Evolutionary conservation across 2,329 filamentous ascomycete genomes (phyloP).

Genomic region (Botrytis squamosa): DNA sequence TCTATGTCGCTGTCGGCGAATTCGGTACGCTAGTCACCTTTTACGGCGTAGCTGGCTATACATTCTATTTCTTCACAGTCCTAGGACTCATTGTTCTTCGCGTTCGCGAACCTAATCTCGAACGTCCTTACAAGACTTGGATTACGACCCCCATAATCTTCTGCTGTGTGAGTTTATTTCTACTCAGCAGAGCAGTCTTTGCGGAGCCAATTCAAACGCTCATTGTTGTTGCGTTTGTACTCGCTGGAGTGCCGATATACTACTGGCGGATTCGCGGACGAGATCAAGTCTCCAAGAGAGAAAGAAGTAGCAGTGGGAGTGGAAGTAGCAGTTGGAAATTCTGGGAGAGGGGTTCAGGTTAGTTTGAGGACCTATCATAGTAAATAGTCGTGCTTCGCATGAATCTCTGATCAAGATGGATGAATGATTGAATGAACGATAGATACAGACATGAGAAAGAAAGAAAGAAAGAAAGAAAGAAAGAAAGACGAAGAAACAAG

Average conservation of each 20-base stretch:
- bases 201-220: slow-evolving; percentile 88
- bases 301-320: slow-evolving; percentile 42
- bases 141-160: slow-evolving; percentile 97
- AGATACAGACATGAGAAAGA: neutral
- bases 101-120: slow-evolving; percentile 81
- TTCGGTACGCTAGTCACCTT: slow-evolving; percentile 93
- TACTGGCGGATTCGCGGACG: slow-evolving; percentile 77
- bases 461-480: neutral
- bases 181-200: slow-evolving; percentile 85
- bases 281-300: slow-evolving; percentile 50
- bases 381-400: neutral
- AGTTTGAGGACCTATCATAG: neutral
- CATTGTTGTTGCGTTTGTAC: slow-evolving; percentile 80
- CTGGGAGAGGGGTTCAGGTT: slow-evolving; percentile 45
- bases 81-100: slow-evolving; percentile 88
- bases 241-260: slow-evolving; percentile 81
- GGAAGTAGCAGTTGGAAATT: slow-evolving; percentile 57
- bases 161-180: slow-evolving; percentile 93
- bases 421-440: neutral
- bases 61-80: slow-evolving; percentile 95
- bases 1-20: slow-evolving; percentile 83
- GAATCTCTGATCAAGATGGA: neutral
- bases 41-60: slow-evolving; percentile 95
- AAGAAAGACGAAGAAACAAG: neutral
- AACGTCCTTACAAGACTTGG: slow-evolving; percentile 93